phyloP scores from a whole-genome alignment of 768 basidiomycete species.

The Termitomyces sp. region DNA sequence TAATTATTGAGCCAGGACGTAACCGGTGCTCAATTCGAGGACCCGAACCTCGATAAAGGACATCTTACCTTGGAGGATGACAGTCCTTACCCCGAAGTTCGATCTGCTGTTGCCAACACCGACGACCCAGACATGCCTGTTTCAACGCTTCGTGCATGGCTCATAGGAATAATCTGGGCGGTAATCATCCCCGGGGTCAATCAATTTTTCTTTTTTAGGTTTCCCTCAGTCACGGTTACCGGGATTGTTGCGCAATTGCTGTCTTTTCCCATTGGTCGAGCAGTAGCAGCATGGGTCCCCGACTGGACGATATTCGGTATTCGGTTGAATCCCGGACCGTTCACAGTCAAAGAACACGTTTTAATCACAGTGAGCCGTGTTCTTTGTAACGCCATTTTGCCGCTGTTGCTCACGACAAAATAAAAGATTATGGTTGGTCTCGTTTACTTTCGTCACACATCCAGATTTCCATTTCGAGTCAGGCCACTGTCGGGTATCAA shows the following conservation, averaged over 20 bases:
- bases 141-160: constrained; percentile 45
- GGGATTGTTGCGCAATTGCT: constrained; percentile 65
- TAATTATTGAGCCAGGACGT: constrained; percentile 18
- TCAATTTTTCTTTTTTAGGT: constrained; percentile 53
- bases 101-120: constrained; percentile 60
- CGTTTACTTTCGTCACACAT: constrained; percentile 13
- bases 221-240: constrained; percentile 30
- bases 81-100: constrained; percentile 75
- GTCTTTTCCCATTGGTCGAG: constrained; percentile 62
- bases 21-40: constrained; percentile 34
- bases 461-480: not conserved
- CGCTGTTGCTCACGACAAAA: not conserved
- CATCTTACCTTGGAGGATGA: constrained; percentile 48
- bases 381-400: not conserved
- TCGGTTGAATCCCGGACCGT: constrained; percentile 69
- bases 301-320: constrained; percentile 52
- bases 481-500: constrained; percentile 56
- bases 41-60: constrained; percentile 40
- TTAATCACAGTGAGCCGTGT: constrained; percentile 37
- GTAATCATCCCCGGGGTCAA: constrained; percentile 52
- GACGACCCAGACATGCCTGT: constrained; percentile 58
- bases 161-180: constrained; percentile 49
- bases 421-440: constrained; percentile 31
- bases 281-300: constrained; percentile 50
- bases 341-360: constrained; percentile 76